Conservation (phyloP, 495 filamentous ascomycete species). For the Elaphomyces granulatus region DNA sequence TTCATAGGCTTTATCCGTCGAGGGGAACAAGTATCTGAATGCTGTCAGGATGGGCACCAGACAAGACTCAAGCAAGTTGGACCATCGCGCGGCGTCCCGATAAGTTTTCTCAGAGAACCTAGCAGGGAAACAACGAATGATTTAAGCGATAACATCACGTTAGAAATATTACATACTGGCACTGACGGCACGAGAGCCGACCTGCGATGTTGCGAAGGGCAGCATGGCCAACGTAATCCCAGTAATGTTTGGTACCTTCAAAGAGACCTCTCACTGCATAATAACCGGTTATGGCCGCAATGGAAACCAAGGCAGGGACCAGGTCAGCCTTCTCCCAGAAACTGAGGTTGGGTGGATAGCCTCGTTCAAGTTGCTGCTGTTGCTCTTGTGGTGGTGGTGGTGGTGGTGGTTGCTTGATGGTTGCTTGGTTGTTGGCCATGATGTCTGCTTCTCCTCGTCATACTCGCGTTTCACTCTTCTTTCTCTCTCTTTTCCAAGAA, state of each 20-base stretch:
- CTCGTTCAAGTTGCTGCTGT: too few species aligned
- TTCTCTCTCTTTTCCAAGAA: neutral
- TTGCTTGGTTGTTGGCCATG: too few species aligned
- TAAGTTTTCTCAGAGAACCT: too few species aligned
- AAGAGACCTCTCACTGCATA: slow-evolving; percentile 23
- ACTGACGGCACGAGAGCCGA: slow-evolving; percentile 16
- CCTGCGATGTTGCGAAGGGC: slow-evolving; percentile 12
- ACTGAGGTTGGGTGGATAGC: slow-evolving; percentile 14
- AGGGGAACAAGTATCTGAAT: slow-evolving; percentile 17
- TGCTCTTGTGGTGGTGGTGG: neutral
- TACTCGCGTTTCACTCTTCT: neutral
- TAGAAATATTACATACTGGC: slow-evolving; percentile 28
- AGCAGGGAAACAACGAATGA: too few species aligned
- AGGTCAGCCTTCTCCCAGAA: slow-evolving; percentile 26
- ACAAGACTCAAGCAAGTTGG: too few species aligned
- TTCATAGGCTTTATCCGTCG: slow-evolving; percentile 34
- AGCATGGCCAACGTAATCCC: slow-evolving; percentile 18
- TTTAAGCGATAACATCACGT: too few species aligned
- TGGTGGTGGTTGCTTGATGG: slow-evolving; percentile 1
- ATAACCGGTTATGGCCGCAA: slow-evolving; percentile 14
- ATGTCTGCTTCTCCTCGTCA: neutral
- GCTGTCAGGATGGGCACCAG: too few species aligned
- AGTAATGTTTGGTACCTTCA: slow-evolving; percentile 17
- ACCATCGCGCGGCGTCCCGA: too few species aligned
- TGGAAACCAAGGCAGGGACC: slow-evolving; percentile 11